Evolutionary conservation across 495 filamentous ascomycete species (phyloP).

Genomic region (Halenospora varia): DNA sequence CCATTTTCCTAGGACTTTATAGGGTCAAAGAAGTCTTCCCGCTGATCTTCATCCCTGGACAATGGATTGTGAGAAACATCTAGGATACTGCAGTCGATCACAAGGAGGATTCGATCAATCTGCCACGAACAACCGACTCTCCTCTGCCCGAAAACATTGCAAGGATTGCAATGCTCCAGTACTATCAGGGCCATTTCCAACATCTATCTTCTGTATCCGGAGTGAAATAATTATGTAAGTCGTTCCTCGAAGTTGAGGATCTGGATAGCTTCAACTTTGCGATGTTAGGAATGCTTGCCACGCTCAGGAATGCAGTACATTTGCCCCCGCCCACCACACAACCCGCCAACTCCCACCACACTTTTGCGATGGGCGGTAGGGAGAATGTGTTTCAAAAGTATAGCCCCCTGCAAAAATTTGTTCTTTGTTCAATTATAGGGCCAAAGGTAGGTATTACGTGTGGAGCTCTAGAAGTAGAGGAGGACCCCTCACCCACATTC

Average conservation of each 20-base stretch:
- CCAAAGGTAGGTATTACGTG: constrained; percentile 10
- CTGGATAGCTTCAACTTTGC: neutral
- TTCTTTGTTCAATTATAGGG: constrained; percentile 3
- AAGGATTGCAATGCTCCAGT: neutral
- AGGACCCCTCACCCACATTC: no score
- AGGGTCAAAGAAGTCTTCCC: neutral
- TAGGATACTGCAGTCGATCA: neutral
- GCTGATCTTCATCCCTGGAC: neutral
- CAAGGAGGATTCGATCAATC: neutral
- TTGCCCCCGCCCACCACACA: neutral
- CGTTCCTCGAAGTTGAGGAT: neutral
- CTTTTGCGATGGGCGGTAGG: neutral
- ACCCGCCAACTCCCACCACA: neutral
- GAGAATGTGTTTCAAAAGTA: neutral
- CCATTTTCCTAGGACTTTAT: neutral
- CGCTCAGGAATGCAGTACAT: neutral
- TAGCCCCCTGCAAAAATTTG: constrained; percentile 6
- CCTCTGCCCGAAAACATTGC: no score
- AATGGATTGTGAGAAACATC: neutral
- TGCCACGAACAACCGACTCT: neutral
- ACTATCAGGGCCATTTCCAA: neutral
- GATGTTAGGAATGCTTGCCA: neutral
- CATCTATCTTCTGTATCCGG: neutral
- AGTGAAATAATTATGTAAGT: neutral
- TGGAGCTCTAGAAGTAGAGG: no score